Percentiles rank a stretch among this genome's conserved stretches.
Evolutionary conservation across 305 asterid genomes (phyloP).

Genomic region (Striga hermonthica): DNA sequence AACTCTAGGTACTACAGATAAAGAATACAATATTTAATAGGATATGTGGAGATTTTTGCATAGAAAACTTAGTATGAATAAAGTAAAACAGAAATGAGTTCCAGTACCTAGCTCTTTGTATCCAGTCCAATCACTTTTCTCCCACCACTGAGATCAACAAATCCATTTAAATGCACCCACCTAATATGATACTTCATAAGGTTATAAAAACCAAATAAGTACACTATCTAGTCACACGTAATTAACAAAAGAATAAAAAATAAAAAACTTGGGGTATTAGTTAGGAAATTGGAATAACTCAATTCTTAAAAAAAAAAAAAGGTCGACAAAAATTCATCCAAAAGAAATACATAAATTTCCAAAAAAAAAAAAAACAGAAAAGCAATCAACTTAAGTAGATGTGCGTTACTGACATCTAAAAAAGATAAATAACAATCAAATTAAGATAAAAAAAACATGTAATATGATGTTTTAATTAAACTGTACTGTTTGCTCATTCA

Average conservation of each 20-base stretch:
- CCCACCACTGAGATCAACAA: slow-evolving; percentile 99
- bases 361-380: neutral
- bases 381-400: neutral
- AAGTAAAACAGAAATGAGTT: slow-evolving; percentile 6
- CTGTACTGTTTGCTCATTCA: too few relatives aligned
- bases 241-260: slow-evolving; percentile 22
- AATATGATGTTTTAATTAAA: too few relatives aligned
- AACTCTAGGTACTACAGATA: neutral
- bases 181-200: slow-evolving; percentile 78
- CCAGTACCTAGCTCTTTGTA: slow-evolving; percentile 90
- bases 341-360: neutral
- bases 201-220: slow-evolving; percentile 47
- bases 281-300: neutral
- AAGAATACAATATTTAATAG: neutral
- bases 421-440: neutral
- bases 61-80: slow-evolving; percentile 1
- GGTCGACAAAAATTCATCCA: neutral
- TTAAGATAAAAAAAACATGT: too few relatives aligned
- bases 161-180: slow-evolving; percentile 92
- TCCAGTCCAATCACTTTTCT: slow-evolving; percentile 99
- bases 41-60: neutral
- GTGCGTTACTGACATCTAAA: neutral
- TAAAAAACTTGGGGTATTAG: neutral
- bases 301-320: slow-evolving; percentile 3
- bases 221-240: neutral